Evolutionary conservation across 129 eudicot species (phyloP), one percentile per base, ranked within the genome.

Genomic region (Chrysanthemum makinoi): DNA sequence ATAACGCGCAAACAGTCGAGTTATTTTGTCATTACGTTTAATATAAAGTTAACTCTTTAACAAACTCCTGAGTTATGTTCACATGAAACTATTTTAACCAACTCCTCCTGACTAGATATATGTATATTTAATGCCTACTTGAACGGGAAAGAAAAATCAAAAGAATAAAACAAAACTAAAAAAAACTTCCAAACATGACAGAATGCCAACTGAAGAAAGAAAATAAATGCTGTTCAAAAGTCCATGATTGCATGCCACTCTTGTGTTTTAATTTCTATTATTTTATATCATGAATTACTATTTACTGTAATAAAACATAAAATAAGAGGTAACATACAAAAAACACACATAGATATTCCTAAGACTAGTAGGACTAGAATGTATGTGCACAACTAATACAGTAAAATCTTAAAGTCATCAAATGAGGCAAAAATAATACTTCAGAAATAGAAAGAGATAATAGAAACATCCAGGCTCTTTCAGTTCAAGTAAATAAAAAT

Each of bases 181-280:
- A 28, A 14, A 72, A 13, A 7, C 12, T 44, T 17, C 56, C 30
- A 73, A 50, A 61, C 69, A 33, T 26, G 51, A 61, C 61, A 63
- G 22, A 20, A 63, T 63, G 65, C 58, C 49, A 62, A 57, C 39
- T 39, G 44, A 44, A 70, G 61, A 12, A 58, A 72, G 20, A 51
- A 69, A 11, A 63, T 22, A 64, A 35, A 50, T 50, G 69, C 26
- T 62, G 50, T 63, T 63, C 52, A 48, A 62, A 72, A 19, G 56
- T 51, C 64, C 55, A 74, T 14, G 54, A 44, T 52, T 64, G 65
- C 47, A 64, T 64, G 54, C 56, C 72, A 19, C 72, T 74, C 47
- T 43, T 54, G 30, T 24, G 10, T 54, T 62, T 56, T 52, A 51
- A 13, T 63, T 62, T 33, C 14, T 56, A 26, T 18, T 17, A 14